Base-by-base conservation (phyloP, 441 rosid genomes). In the Populus hybrid region DNA sequence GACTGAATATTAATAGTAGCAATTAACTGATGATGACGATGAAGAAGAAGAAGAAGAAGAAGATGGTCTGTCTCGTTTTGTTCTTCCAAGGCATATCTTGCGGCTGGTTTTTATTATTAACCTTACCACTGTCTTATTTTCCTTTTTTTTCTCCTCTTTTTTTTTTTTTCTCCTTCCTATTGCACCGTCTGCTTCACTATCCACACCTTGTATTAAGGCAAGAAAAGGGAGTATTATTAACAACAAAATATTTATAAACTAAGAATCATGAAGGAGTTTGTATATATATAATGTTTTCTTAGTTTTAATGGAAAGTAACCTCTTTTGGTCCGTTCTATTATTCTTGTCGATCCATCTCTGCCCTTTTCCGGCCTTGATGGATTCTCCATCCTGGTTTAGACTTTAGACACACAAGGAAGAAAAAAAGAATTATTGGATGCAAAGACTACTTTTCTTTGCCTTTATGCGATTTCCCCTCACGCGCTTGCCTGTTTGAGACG, bases 81-180 rank as follows among this genome's bases (percentile, higher is more conserved):
- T 50, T 61, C 66, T 21, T 9, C 57, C 14, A 63, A 28, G 67
- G 73, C 85, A 46, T 46, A 67, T 81, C 78, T 69, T 61, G 76
- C 77, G 79, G 79, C 78, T 53, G 34, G 24, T 57, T 67, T 67
- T 42, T 46, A 66, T 18, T 61, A 40, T 70, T 66, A 24, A 66
- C 65, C n/a, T 46, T 9, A 67, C 34, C 21, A 11, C 66, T 10
- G 3, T 61, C 66, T 61, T 9, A 1, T 53, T 57, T 23, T 1
- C 6, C 24, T 21, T 9, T 21, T 61, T 21, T 1, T 21, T 26
- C 26, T 71, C 8, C 10, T 14, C 30, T 2, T 9, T 2, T 4
- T 5, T 23, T 23, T 57, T 2, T 9, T 0, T 4, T 1, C n/a
- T 24, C 34, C 46, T 32, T 21, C 21, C 24, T 28, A 67, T 40